Conservation (phyloP, 2,329 filamentous ascomycete species). For the Sporothrix pseudoabietina region DNA sequence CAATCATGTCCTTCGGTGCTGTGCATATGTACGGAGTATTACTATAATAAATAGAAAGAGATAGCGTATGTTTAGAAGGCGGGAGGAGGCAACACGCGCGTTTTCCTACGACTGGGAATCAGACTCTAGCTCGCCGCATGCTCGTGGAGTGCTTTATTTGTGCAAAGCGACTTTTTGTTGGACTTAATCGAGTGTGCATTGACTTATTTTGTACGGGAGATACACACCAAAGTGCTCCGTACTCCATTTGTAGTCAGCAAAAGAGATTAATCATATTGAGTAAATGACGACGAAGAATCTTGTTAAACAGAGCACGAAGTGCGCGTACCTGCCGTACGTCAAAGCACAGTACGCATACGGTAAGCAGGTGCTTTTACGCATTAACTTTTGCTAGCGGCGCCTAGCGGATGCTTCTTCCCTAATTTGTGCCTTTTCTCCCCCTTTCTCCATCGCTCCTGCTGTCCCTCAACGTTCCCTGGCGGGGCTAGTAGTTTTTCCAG, state of each 20-base stretch:
- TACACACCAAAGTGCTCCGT: background rate
- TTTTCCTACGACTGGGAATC: background rate
- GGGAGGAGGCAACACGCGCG: background rate
- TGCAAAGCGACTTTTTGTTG: background rate
- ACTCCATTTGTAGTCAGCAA: background rate
- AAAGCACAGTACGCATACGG: background rate
- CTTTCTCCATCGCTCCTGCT: constrained; percentile 11
- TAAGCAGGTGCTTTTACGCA: constrained; percentile 12
- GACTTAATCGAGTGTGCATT: background rate
- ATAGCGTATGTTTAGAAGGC: background rate
- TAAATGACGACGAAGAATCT: background rate
- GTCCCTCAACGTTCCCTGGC: background rate
- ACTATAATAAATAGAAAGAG: no score
- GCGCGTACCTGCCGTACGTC: background rate
- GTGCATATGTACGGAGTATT: no score
- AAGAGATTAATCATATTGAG: background rate
- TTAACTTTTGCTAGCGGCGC: background rate
- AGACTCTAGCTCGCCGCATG: background rate
- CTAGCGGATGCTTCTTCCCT: constrained; percentile 21
- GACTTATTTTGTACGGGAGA: background rate
- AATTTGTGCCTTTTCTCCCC: background rate
- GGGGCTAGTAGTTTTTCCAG: constrained; percentile 9
- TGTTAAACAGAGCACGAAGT: background rate
- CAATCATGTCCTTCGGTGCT: background rate
- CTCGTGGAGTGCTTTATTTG: background rate